Base-by-base conservation (phyloP, 495 filamentous ascomycete genomes). In the Penicillium simplicissimum region DNA sequence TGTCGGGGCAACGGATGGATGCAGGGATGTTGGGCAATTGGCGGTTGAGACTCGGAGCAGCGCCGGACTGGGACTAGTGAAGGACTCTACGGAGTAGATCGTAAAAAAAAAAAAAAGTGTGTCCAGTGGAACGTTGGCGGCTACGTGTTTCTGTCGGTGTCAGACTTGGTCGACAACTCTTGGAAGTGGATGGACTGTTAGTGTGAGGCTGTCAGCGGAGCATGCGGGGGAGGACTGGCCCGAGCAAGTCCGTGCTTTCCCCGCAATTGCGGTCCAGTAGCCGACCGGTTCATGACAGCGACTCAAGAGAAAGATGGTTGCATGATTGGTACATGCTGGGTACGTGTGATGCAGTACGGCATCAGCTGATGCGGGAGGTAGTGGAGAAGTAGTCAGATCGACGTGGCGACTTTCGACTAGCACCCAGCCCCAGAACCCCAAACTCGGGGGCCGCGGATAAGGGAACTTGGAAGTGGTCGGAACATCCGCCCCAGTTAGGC, bases 211-310 rank as follows among this genome's bases (percentile, higher is more conserved):
- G 55, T 28, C 37, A 28, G 31, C 35, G 35, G n/a, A 25, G 23
- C 57, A 60, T 62, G 64, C 58, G 64, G 57, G 57, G 60, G 64
- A 19, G 43, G 17, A 38, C 34, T 55, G 40, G 19, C 48, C 52
- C 51, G 43, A 57, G 57, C 52, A 14, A 40, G 63, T 61, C 63
- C 54, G 59, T 66, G 63, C 63, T 57, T 66, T 63, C 60, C 60
- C 64, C 64, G 60, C 64, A 66, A 45, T 33, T 15, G 23, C 3
- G 45, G 56, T 62, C 52, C 57, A 31, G 28, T 31, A 31, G 28
- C 37, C 52, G 13, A 21, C 15, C n/a, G n/a, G n/a, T 17, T 42
- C 7, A 40, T 14, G 15, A 38, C 28, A 31, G 6, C 28, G 28
- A 25, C 1, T 25, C 23, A 25, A 25, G 23, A 25, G 23, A 25